These are phyloP conservation scores for Metschnikowia henanensis DNA, from an alignment of 805 yeast species.

Conservation along the genomic window DNA sequence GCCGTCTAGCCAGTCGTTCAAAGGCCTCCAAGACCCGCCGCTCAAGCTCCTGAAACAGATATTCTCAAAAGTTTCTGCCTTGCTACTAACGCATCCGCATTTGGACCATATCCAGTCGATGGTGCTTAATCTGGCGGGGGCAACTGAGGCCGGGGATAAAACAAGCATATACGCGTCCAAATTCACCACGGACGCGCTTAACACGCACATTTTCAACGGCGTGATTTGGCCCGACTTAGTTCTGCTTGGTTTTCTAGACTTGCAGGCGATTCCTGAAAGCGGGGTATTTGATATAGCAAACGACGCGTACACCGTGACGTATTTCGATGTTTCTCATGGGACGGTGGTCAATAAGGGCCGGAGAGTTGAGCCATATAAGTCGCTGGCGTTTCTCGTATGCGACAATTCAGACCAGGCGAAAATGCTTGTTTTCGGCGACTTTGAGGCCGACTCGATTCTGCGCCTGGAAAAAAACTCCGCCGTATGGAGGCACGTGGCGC, in stretches of 20 bases:
- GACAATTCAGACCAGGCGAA: conserved; percentile 31
- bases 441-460: conserved; percentile 65
- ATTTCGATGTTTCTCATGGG: conserved; percentile 39
- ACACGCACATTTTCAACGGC: conserved; percentile 66
- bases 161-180: conserved; percentile 44
- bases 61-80: conserved; percentile 30
- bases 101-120: conserved; percentile 76
- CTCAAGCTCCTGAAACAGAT: conserved; percentile 14
- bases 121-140: conserved; percentile 68
- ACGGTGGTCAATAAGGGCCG: conserved; percentile 12
- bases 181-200: conserved; percentile 52
- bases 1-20: conserved; percentile 26
- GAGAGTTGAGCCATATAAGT: conserved; percentile 30
- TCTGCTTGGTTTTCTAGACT: conserved; percentile 25
- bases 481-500: conserved; percentile 61
- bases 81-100: conserved; percentile 76
- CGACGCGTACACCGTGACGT: conserved; percentile 23
- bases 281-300: conserved; percentile 16
- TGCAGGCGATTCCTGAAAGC: conserved; percentile 19
- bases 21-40: conserved; percentile 9
- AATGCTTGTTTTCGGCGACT: conserved; percentile 77
- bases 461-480: conserved; percentile 30
- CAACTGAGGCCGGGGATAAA: conserved; percentile 16
- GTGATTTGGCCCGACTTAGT: conserved; percentile 77
- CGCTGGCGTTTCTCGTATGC: conserved; percentile 61